Conservation (phyloP, 805 yeast genomes). For the Candida endomychidarum region DNA sequence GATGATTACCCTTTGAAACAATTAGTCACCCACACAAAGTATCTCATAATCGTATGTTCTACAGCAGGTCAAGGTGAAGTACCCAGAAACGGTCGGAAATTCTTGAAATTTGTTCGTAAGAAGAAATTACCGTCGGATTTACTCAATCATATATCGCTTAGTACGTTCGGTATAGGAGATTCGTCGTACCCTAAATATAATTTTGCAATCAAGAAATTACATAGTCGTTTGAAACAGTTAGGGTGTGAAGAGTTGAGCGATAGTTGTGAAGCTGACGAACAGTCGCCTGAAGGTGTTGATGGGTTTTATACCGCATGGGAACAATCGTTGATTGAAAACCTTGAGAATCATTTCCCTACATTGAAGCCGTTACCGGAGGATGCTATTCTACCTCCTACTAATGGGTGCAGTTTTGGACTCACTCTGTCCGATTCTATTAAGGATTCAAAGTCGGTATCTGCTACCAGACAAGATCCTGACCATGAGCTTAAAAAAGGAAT, state of each 20-base stretch:
- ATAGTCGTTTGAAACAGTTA: conserved; percentile 71
- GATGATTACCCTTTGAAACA: conserved; percentile 60
- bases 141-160: conserved; percentile 58
- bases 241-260: conserved; percentile 74
- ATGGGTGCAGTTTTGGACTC: conserved; percentile 4
- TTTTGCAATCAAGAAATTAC: conserved; percentile 82
- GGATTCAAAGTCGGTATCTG: conserved; percentile 6
- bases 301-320: conserved; percentile 79
- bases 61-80: conserved; percentile 96
- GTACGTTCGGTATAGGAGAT: conserved; percentile 91
- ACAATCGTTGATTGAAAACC: conserved; percentile 36
- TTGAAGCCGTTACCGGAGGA: conserved; percentile 26
- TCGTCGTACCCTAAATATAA: conserved; percentile 87
- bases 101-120: conserved; percentile 74
- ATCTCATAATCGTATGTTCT: conserved; percentile 64
- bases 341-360: conserved; percentile 23
- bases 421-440: neutral
- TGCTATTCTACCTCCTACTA: conserved; percentile 25
- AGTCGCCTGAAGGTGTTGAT: conserved; percentile 75
- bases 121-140: conserved; percentile 60
- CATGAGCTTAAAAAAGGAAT: conserved; percentile 34
- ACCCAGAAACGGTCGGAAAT: conserved; percentile 70
- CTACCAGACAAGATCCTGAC: conserved; percentile 11
- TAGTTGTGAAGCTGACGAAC: conserved; percentile 89
- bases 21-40: conserved; percentile 47